phyloP scores from a whole-genome alignment of 176 grass and related monocot species.

The maize (Zea mays) region DNA sequence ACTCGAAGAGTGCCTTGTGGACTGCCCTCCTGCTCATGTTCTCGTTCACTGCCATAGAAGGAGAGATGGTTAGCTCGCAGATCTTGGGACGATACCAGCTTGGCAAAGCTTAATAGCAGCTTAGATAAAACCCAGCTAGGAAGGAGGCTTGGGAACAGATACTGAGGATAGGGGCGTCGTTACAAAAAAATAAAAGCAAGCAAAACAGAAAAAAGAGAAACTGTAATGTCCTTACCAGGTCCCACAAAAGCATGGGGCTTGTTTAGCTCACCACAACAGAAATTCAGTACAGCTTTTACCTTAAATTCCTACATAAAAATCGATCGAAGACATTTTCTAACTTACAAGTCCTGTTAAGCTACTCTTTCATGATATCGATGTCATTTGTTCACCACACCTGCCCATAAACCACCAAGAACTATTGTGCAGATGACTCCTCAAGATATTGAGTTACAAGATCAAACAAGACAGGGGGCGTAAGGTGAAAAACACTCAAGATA shows the following conservation, averaged over 20 bases:
- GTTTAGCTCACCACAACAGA: not conserved
- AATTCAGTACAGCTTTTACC: not conserved
- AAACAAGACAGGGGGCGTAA: not conserved
- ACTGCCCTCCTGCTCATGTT: conserved; percentile 80
- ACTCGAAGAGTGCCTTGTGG: conserved; percentile 87
- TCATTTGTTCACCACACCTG: not conserved
- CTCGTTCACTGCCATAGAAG: conserved; percentile 65
- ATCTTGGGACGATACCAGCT: not conserved
- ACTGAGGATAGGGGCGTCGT: not conserved
- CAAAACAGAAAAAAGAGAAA: not conserved
- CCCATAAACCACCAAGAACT: conserved; percentile 10
- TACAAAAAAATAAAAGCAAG: not conserved
- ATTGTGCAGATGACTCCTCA: not conserved
- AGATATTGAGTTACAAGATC: not conserved
- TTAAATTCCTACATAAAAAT: not conserved
- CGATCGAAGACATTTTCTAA: not conserved
- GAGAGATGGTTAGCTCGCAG: not conserved
- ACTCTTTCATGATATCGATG: not conserved
- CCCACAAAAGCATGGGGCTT: not conserved
- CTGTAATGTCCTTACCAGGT: not conserved
- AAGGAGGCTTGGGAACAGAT: not conserved
- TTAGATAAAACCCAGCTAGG: not conserved
- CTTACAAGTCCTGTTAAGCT: not conserved
- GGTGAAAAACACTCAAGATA: no score
- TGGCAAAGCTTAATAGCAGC: not conserved